A percentile compares a stretch with the other conserved stretches of the same genome.
Conservation (phyloP, 2,329 filamentous ascomycete species). For the Thielaviopsis ethacetica region DNA sequence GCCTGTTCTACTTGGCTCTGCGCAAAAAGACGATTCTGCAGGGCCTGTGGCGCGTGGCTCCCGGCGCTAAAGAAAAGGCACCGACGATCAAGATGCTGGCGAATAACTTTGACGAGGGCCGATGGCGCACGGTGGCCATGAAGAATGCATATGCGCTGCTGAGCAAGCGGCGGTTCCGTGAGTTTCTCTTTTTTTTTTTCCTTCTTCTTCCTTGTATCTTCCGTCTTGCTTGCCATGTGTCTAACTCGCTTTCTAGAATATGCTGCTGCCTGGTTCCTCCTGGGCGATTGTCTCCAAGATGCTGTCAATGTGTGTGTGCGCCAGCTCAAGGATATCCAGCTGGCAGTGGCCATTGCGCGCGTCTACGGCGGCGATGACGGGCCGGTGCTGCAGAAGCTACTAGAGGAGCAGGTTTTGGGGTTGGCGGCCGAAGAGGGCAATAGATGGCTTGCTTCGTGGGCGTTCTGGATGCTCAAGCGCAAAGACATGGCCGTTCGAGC, state of each 20-base stretch:
- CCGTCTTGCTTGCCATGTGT: neutral
- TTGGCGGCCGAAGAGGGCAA: constrained; percentile 69
- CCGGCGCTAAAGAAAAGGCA: constrained; percentile 70
- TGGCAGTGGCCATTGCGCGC: constrained; percentile 74
- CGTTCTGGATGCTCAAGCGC: constrained; percentile 76
- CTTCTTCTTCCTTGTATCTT: neutral
- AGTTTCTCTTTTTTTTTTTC: constrained; percentile 15
- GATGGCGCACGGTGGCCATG: constrained; percentile 75
- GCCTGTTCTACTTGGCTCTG: constrained; percentile 78
- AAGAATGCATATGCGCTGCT: constrained; percentile 96
- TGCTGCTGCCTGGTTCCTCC: constrained; percentile 85
- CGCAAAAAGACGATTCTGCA: constrained; percentile 81
- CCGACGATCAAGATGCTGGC: constrained; percentile 64
- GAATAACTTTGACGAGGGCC: constrained; percentile 79
- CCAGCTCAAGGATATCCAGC: constrained; percentile 74
- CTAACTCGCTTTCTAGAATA: constrained; percentile 46
- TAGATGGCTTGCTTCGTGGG: constrained; percentile 89
- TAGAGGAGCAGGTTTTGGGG: constrained; percentile 65
- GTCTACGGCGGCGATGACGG: constrained; percentile 79
- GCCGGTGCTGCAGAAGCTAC: constrained; percentile 52
- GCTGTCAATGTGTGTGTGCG: constrained; percentile 75
- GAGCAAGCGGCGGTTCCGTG: constrained; percentile 75
- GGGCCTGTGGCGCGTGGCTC: constrained; percentile 87
- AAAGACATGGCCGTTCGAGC: constrained; percentile 72
- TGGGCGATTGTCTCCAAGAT: constrained; percentile 71